Base-by-base conservation (phyloP, 164 flowering plant species). In the Piper betle region DNA sequence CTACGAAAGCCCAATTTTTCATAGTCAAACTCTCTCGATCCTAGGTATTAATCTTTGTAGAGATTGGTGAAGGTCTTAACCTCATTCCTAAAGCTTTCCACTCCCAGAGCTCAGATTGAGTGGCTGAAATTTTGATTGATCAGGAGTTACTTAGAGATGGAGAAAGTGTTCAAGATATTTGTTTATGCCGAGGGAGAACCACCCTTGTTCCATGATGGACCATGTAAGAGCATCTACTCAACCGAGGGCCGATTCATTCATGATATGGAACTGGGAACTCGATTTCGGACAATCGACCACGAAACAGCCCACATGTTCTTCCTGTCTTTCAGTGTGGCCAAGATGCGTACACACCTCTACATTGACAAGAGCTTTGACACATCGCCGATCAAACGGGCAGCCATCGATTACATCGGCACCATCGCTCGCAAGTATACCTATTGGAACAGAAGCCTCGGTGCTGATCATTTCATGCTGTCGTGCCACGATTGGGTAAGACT, bases 91-190 rank as follows among this genome's bases (percentile, higher is more conserved):
- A n/a, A n/a, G n/a, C n/a, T n/a, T n/a, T n/a, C n/a, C n/a, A n/a
- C n/a, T n/a, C n/a, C n/a, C n/a, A n/a, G n/a, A n/a, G n/a, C n/a
- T 46, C 11, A 0, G 10, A 6, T 12, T 12, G 15, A 46, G 15
- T 3, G 15, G 50, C 50, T 46, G 50, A 46, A 12, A 10, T 46
- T 2, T 25, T 25, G 2, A 25, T 2, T 2, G 43, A 55, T 6
- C 50, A 86, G 94, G 81, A 87, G 88, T 67, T 82, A 81, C 50
- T 9, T 77, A 18, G 86, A 81, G 64, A 87, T 87, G 95, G 94
- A 87, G 74, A 83, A 77, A 62, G 65, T 65, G 53, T 79, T 87
- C 60, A 87, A 79, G 78, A 68, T 87, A 11, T 84, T 73, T 40
- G 74, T 87, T 3, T 87, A 87, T 63, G 61, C 83, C 66, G 90